These are phyloP conservation scores for Fraxinus latifolia DNA, from an alignment of 305 asterid genomes.

Conservation along the genomic window DNA sequence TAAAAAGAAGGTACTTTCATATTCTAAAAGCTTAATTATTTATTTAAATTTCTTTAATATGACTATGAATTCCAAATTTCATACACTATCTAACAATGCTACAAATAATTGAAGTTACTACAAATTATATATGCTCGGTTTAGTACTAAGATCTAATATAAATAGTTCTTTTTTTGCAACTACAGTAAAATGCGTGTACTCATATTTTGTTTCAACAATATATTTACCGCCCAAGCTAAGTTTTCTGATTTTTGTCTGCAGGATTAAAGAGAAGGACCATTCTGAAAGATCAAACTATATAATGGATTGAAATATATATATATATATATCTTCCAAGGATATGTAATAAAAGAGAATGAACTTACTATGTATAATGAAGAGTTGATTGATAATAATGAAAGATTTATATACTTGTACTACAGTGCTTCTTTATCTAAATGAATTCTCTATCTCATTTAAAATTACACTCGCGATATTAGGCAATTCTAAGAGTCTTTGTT, in stretches of 20 bases:
- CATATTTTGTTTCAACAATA: neutral
- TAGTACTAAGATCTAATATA: too few species aligned
- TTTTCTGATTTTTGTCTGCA: constrained; percentile 17
- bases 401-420: neutral
- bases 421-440: neutral
- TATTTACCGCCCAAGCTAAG: neutral
- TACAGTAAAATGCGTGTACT: too few species aligned
- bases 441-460: neutral
- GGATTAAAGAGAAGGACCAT: constrained; percentile 19
- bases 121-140: too few species aligned
- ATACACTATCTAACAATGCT: neutral
- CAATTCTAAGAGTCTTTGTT: neutral
- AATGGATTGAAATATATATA: neutral
- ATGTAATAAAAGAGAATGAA: neutral
- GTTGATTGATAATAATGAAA: neutral
- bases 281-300: neutral
- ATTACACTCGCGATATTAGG: neutral
- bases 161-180: too few species aligned
- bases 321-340: neutral
- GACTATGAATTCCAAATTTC: neutral
- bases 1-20: neutral
- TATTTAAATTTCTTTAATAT: neutral
- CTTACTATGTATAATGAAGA: neutral
- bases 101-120: neutral
- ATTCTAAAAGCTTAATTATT: neutral